A percentile compares a stretch with the other conserved stretches of the same genome.
Conservation (phyloP, 495 filamentous ascomycete genomes). For the Mycothermus thermophilus region DNA sequence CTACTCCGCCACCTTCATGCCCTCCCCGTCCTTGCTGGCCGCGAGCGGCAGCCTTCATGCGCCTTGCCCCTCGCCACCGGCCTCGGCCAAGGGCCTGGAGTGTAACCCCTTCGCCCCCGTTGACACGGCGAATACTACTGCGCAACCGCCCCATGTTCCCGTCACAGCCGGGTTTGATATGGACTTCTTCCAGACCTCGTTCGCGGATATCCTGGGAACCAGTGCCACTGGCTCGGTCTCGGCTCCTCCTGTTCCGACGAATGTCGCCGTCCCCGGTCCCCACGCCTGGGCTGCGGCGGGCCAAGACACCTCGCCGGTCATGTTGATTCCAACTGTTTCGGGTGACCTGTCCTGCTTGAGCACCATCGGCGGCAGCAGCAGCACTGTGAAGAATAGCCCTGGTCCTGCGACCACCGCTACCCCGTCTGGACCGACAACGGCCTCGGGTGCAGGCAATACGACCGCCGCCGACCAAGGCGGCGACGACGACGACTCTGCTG, state of each 20-base stretch:
- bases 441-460: too few species aligned
- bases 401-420: not conserved
- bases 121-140: too few species aligned
- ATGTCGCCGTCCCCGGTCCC: too few species aligned
- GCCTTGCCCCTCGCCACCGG: slow-evolving; percentile 6
- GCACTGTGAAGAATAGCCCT: not conserved
- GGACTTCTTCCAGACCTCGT: slow-evolving; percentile 12
- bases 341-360: not conserved
- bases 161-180: too few species aligned
- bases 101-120: too few species aligned
- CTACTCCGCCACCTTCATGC: too few species aligned
- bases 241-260: too few species aligned
- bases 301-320: too few species aligned
- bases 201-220: slow-evolving; percentile 8
- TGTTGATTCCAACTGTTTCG: not conserved
- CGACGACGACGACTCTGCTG: slow-evolving; percentile 8
- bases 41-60: not conserved
- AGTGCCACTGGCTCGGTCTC: slow-evolving; percentile 3
- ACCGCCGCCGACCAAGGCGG: too few species aligned
- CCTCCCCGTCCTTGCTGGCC: slow-evolving; percentile 1
- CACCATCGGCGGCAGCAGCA: not conserved
- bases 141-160: too few species aligned
- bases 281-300: too few species aligned
- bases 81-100: slow-evolving; percentile 3
- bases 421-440: too few species aligned